phyloP scores from a whole-genome alignment of 1,284 basidiomycete species.

The Puccinia hordei region DNA sequence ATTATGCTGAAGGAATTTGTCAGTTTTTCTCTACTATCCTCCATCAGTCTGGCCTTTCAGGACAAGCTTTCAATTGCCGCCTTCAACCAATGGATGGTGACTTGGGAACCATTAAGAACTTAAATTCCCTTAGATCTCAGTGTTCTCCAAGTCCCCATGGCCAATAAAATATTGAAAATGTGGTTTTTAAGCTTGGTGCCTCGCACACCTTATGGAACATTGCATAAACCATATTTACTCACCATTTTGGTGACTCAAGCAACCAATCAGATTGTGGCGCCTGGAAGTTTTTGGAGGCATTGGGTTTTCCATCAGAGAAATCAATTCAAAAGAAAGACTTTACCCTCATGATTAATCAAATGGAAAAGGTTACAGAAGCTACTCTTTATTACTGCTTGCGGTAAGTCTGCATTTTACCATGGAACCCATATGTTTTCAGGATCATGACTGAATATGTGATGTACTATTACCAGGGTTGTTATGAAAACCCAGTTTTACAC shows the following conservation, averaged over 20 bases:
- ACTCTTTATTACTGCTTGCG: too few species aligned
- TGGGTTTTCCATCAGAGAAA: not conserved
- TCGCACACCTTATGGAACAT: too few species aligned
- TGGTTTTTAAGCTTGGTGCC: too few species aligned
- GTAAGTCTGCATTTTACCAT: not conserved
- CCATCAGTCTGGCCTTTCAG: too few species aligned
- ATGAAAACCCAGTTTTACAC: not conserved
- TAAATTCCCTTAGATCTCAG: not conserved
- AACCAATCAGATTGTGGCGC: not conserved
- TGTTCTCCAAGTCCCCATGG: not conserved
- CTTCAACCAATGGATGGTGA: not conserved
- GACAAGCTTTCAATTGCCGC: not conserved
- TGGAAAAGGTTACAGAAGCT: not conserved
- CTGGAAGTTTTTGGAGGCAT: not conserved
- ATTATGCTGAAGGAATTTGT: not conserved
- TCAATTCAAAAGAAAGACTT: conserved; percentile 5
- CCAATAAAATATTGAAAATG: not conserved
- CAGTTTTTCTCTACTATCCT: not conserved
- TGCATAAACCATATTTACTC: too few species aligned
- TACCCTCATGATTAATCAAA: not conserved
- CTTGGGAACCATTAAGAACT: not conserved
- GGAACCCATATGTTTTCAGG: not conserved
- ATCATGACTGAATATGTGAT: not conserved
- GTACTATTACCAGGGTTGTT: not conserved
- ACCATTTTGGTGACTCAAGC: too few species aligned